A percentile compares a stretch with the other conserved stretches of the same genome.
phyloP scores from a whole-genome alignment of 2,329 filamentous ascomycete species.

The Talaromyces sp. region DNA sequence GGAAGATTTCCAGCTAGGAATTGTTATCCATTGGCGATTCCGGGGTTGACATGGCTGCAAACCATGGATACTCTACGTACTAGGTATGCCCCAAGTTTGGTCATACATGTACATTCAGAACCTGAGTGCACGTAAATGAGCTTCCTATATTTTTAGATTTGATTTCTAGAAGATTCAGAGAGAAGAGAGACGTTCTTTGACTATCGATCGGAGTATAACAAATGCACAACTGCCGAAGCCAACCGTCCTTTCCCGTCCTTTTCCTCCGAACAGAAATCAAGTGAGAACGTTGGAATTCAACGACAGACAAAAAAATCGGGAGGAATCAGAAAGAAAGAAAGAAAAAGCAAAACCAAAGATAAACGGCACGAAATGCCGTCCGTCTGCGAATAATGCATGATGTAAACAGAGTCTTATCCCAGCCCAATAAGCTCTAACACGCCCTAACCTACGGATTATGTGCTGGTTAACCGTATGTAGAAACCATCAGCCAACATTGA shows the following conservation, averaged over 20 bases:
- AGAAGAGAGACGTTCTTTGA: too few relatives aligned
- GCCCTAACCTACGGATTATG: too few relatives aligned
- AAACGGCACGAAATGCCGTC: background rate
- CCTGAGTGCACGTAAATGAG: background rate
- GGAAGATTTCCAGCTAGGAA: slow-evolving; percentile 1
- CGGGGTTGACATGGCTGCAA: background rate
- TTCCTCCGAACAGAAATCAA: background rate
- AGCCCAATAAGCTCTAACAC: too few relatives aligned
- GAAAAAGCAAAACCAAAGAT: background rate
- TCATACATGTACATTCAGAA: too few relatives aligned
- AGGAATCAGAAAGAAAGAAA: background rate
- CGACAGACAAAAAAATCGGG: background rate
- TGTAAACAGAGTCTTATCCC: slow-evolving; percentile 2
- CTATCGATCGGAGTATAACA: background rate
- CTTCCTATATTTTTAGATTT: background rate
- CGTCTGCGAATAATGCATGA: background rate
- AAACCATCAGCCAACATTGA: background rate
- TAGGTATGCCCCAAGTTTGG: background rate
- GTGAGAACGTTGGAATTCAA: background rate
- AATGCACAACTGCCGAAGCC: background rate
- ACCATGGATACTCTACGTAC: background rate
- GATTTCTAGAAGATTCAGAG: background rate
- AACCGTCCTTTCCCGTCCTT: background rate
- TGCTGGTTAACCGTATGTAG: background rate
- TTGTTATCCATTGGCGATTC: background rate